Evolutionary conservation across 768 basidiomycete genomes (phyloP).

Genomic region (Clathrus columnatus): DNA sequence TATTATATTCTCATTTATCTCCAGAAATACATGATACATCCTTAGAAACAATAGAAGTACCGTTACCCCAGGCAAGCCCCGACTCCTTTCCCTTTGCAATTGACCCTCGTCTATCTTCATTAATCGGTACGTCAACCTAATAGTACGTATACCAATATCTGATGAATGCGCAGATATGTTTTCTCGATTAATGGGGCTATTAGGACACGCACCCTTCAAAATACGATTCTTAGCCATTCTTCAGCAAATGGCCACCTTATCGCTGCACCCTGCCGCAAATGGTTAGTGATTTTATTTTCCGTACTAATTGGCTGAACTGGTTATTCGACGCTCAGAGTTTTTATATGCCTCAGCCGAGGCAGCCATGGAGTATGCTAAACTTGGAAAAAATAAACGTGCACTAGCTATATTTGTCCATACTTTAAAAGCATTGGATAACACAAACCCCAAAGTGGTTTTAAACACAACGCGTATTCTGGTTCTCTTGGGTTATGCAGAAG

Average conservation of each 20-base stretch:
- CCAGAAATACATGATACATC: neutral
- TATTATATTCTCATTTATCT: neutral
- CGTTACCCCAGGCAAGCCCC: neutral
- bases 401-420: slow-evolving; percentile 53
- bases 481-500: slow-evolving; percentile 58
- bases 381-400: slow-evolving; percentile 70
- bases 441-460: slow-evolving; percentile 28
- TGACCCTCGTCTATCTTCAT: slow-evolving; percentile 10
- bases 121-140: slow-evolving; percentile 37
- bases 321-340: slow-evolving; percentile 39
- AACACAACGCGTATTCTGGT: slow-evolving; percentile 46
- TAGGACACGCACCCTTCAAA: slow-evolving; percentile 57
- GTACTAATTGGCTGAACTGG: neutral
- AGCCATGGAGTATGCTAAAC: slow-evolving; percentile 67
- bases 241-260: slow-evolving; percentile 48
- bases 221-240: slow-evolving; percentile 59
- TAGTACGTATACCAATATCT: neutral
- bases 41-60: neutral
- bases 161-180: slow-evolving; percentile 36
- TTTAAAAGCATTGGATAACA: slow-evolving; percentile 35
- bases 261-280: slow-evolving; percentile 34
- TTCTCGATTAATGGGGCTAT: slow-evolving; percentile 54
- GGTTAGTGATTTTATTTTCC: slow-evolving; percentile 28
- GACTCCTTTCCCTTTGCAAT: neutral
- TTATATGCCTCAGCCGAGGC: slow-evolving; percentile 58